Evolutionary conservation across 257 asterid genomes (phyloP), one percentile per base, ranked within the genome.

Genomic region (Plantago elongata): DNA sequence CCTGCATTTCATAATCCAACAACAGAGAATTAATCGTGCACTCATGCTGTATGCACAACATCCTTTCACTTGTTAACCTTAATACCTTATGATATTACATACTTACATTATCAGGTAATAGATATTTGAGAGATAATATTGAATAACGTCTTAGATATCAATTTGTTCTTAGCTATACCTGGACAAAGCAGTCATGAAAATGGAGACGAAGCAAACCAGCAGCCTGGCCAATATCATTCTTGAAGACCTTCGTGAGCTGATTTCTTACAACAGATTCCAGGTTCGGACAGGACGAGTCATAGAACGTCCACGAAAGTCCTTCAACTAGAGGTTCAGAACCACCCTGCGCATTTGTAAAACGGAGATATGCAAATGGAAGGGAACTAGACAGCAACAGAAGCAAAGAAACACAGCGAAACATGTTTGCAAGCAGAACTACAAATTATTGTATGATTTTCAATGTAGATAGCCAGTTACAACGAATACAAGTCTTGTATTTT

Each of bases 141-240:
- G n/a, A n/a, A n/a, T n/a, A n/a, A 22, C 27, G 27, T 22, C 1
- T 1, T 22, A 22, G 27, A 22, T 22, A 22, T 22, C 27, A n/a
- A 9, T 45, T 45, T 45, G 9, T 4, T 7, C 13, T 4, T 27
- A 7, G 16, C 14, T 49, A 18, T 50, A 70, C 85, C 79, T 82
- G 93, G 12, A 78, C 89, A 51, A 79, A 81, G 75, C 95, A 86
- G 61, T 86, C 92, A 14, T 86, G 91, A 66, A 83, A 86, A 65
- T 81, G 87, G 71, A 86, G 87, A 0, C 87, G 84, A 66, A 86
- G 92, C 75, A 86, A 65, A n/a, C 92, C 95, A 15, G 88, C 95
- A 60, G 92, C 95, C 69, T 78, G 87, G 65, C 76, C 84, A 13
- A 84, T 71, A 38, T 84, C 89, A 5, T 75, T 57, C 11, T 76